Percentiles rank a stretch among this genome's conserved stretches.
Evolutionary conservation across 2,329 filamentous ascomycete species (phyloP).

Genomic region (Ilyonectria mors-panacis): DNA sequence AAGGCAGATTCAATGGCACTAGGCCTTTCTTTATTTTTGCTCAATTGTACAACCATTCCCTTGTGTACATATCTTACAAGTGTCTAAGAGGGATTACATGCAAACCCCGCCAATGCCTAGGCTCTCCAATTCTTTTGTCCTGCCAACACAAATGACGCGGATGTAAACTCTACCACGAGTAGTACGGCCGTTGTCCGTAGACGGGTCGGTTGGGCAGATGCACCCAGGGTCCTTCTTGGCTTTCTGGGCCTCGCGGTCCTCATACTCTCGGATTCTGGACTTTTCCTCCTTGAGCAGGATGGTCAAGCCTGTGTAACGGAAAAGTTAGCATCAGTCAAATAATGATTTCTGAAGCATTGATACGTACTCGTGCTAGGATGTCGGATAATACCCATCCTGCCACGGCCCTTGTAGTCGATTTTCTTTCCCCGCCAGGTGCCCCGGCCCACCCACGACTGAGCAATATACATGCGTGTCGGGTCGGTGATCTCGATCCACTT

Average conservation of each 20-base stretch:
- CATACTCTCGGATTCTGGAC: conserved; percentile 84
- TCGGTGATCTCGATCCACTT: conserved; percentile 80
- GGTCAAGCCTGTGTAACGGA: conserved; percentile 72
- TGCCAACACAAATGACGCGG: conserved; percentile 12
- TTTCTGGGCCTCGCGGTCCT: conserved; percentile 84
- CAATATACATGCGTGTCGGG: conserved; percentile 88
- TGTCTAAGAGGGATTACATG: conserved; percentile 44
- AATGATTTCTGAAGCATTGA: neutral
- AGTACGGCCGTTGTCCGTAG: conserved; percentile 88
- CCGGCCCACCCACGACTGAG: conserved; percentile 92
- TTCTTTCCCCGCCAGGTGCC: conserved; percentile 72
- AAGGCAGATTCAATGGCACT: conserved; percentile 16
- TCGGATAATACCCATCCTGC: conserved; percentile 76
- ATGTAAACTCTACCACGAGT: conserved; percentile 80
- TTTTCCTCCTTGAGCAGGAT: conserved; percentile 94
- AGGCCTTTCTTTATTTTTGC: conserved; percentile 26
- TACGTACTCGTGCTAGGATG: conserved; percentile 83
- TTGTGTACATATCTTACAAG: conserved; percentile 55
- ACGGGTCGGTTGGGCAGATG: conserved; percentile 90
- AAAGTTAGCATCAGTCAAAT: conserved; percentile 36
- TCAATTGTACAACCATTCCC: conserved; percentile 49
- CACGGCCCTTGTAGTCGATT: conserved; percentile 82
- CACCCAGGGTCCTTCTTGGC: conserved; percentile 83
- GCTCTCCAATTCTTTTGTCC: conserved; percentile 21
- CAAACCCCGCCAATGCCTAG: conserved; percentile 15